Percentiles rank a stretch among this genome's conserved stretches.
These are phyloP conservation scores for Magnolia sinica DNA, from an alignment of 164 flowering plant genomes.

Conservation along the genomic window DNA sequence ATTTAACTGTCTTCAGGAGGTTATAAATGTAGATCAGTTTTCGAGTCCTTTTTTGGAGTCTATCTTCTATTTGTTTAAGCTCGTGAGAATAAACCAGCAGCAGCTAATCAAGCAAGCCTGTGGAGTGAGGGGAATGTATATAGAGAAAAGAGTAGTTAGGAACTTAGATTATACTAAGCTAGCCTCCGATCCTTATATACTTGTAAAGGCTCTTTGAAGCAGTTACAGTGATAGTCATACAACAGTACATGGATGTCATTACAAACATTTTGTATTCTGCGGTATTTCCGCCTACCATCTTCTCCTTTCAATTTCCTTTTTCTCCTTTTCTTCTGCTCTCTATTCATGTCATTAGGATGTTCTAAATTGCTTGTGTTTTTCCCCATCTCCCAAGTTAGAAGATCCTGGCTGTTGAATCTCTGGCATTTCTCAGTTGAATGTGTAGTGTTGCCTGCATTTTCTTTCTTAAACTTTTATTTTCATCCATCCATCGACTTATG, in stretches of 20 bases:
- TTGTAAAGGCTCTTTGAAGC: background rate
- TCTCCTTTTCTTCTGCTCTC: background rate
- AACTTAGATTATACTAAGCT: background rate
- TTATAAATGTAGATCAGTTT: conserved; percentile 1
- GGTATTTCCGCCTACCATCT: background rate
- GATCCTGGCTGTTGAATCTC: too few species aligned
- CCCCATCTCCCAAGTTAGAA: too few species aligned
- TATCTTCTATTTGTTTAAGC: conserved; percentile 13
- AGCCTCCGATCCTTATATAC: background rate
- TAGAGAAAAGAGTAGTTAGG: conserved; percentile 18
- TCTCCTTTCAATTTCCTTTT: background rate
- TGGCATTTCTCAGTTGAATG: too few species aligned
- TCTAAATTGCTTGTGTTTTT: too few species aligned
- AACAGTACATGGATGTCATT: background rate
- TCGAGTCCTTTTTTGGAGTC: background rate
- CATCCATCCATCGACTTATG: too few species aligned
- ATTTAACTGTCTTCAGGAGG: background rate
- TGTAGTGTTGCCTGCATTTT: too few species aligned
- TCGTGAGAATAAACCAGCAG: conserved; percentile 19
- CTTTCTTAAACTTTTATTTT: too few species aligned
- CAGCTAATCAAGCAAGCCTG: conserved; percentile 28
- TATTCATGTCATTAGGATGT: too few species aligned
- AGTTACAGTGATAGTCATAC: background rate
- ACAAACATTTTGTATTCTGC: background rate
- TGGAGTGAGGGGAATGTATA: conserved; percentile 43